Conservation (phyloP, 768 basidiomycete species). For the Lactifluus rugatus region DNA sequence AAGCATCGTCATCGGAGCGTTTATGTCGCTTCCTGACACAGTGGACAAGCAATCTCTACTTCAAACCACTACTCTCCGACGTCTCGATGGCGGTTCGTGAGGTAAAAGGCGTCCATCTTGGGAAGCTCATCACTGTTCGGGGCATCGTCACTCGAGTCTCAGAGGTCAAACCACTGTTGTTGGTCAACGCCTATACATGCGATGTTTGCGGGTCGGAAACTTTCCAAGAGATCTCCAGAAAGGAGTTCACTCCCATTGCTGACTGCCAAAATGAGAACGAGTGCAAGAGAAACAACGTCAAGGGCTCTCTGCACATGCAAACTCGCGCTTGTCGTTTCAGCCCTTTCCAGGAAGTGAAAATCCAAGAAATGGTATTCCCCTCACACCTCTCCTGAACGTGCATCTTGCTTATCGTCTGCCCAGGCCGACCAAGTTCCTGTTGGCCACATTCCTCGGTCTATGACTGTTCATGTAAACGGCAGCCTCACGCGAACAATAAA, state of each 20-base stretch:
- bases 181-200: conserved; percentile 97
- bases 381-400: not conserved
- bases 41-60: conserved; percentile 75
- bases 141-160: conserved; percentile 98
- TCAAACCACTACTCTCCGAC: conserved; percentile 74
- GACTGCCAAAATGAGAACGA: conserved; percentile 83
- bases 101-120: conserved; percentile 79
- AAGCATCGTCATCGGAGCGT: conserved; percentile 30
- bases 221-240: conserved; percentile 92
- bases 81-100: conserved; percentile 82
- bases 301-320: conserved; percentile 95
- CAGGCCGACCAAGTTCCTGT: conserved; percentile 99
- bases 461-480: conserved; percentile 94
- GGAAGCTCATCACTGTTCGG: conserved; percentile 88
- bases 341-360: conserved; percentile 97
- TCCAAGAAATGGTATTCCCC: conserved; percentile 86
- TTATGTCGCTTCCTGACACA: conserved; percentile 15
- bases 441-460: conserved; percentile 96
- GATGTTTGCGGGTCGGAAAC: conserved; percentile 97
- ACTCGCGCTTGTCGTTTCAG: conserved; percentile 94
- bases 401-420: conserved; percentile 4
- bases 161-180: conserved; percentile 94
- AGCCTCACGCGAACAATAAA: conserved; percentile 83
- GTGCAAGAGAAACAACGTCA: conserved; percentile 78
- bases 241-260: conserved; percentile 79